Evolutionary conservation across 768 basidiomycete genomes (phyloP), one percentile per base, ranked within the genome.

Genomic region (Ephemerocybe angulata): DNA sequence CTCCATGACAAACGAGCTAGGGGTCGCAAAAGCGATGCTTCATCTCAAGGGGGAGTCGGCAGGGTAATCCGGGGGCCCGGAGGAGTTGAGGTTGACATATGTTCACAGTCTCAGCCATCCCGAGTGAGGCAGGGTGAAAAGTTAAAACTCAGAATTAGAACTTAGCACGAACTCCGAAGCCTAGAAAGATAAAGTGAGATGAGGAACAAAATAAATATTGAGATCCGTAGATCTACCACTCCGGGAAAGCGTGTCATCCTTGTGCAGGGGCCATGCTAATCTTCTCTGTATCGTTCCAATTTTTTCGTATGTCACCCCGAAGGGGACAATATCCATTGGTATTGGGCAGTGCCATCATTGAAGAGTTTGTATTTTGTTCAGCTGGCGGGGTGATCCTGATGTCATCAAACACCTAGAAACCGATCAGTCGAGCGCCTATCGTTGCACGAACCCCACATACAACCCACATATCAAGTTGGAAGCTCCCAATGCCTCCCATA

Each of bases 201-300:
- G 53, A 43, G 53, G 43, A 54, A 30, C 43, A 74, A 73, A 75
- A 76, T 76, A 78, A 78, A 78, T 78, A 77, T 78, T 78, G 76
- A 78, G 75, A 76, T 65, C 76, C 76, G 73, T 77, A 76, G 75
- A 66, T 78, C 78, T 87, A 87, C 87, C 87, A 88, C 87, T 89
- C 88, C 86, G 87, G 86, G 82, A 88, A 88, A 91, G 88, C 89
- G 90, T 95, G 93, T 94, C 93, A 95, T 96, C 93, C 94, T 96
- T 97, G 93, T 96, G 94, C 93, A 96, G 93, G 94, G 93, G 93
- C 94, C 90, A 96, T 96, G 93, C 93, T 95, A 94, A 96, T 94
- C 93, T 95, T 95, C 93, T 96, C 93, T 93, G 93, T 94, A 95
- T 94, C 89, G 91, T 93, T 94, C 90, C 92, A 93, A 93, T 89